Conservation (phyloP, 2,329 filamentous ascomycete species). For the Venturia aucupariae region DNA sequence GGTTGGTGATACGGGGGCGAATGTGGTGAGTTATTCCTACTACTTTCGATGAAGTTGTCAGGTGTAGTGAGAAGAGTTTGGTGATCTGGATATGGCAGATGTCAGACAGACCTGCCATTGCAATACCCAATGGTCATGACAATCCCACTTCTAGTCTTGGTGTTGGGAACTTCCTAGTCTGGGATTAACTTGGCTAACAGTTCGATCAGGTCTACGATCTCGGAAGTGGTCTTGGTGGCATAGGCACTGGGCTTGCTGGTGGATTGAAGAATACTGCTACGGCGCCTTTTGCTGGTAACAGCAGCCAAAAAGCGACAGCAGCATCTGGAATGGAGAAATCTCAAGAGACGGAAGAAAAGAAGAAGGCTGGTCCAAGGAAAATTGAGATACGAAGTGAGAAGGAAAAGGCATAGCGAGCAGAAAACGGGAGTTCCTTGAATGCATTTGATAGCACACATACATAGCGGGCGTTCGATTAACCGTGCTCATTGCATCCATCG, state of each 20-base stretch:
- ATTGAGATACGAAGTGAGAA: slow-evolving; percentile 11
- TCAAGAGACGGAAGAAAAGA: background rate
- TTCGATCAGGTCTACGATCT: slow-evolving; percentile 9
- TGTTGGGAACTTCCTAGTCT: background rate
- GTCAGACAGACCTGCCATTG: no score
- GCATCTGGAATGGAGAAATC: background rate
- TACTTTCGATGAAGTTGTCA: no score
- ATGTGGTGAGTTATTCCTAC: slow-evolving; percentile 16
- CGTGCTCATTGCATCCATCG: background rate
- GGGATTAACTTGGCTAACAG: background rate
- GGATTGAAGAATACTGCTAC: slow-evolving; percentile 11
- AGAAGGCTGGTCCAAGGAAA: slow-evolving; percentile 8
- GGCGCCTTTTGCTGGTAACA: slow-evolving; percentile 3
- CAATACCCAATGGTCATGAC: no score
- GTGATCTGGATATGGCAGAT: no score
- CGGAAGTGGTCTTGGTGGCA: slow-evolving; percentile 7
- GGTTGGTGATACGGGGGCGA: slow-evolving; percentile 18
- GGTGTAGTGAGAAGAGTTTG: no score
- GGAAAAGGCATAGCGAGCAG: background rate
- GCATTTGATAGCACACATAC: background rate
- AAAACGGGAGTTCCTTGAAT: background rate
- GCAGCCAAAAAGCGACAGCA: background rate
- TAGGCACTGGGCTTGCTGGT: background rate
- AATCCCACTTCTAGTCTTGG: no score
- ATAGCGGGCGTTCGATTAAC: background rate